Evolutionary conservation across 2,329 filamentous ascomycete species (phyloP), one percentile per base, ranked within the genome.

Genomic region (Penicillium sp.): DNA sequence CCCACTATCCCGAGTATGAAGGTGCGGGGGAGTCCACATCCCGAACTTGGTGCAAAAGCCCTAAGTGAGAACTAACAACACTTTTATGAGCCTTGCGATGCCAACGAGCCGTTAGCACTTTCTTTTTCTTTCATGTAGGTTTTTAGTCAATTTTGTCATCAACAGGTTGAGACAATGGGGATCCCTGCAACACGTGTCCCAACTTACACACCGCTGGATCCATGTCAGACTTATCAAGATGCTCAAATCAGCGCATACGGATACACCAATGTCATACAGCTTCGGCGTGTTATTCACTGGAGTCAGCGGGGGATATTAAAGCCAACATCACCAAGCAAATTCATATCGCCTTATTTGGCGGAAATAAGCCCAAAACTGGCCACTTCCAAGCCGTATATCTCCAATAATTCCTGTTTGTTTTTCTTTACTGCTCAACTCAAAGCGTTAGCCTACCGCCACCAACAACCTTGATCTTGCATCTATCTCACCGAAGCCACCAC

Each of bases 301-400:
- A 53, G 49, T 53, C 53, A 57, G 49, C 54, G 41, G 40, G 27
- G 23, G 23, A 56, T 54, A 62, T 51, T 33, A 47, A 60, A 43
- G 33, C 37, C 35, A 56, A 53, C 47, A 33, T 14, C 40, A 54
- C 52, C 35, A 58, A 43, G 9, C 25, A 6, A 6, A 35, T 42
- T 42, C 43, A 25, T n/a, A 25, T 25, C 25, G 8, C 14, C n/a
- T n/a, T n/a, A 18, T 18, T 50, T 23, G 37, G 27, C 6, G 26
- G 46, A 49, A 49, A 29, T 25, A 33, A 43, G 48, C 25, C 48
- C 35, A 50, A 50, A 43, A 8, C 2, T 20, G 22, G 37, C 35
- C 48, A 33, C 27, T 43, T 42, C 15, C 23, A 40, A 55, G 23
- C 42, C 29, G 22, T 40, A 48, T 15, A 31, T 14, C 14, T 54